Percentiles rank a stretch among this genome's conserved stretches.
Evolutionary conservation across 257 asterid species (phyloP).

Genomic region (Mentha longifolia): DNA sequence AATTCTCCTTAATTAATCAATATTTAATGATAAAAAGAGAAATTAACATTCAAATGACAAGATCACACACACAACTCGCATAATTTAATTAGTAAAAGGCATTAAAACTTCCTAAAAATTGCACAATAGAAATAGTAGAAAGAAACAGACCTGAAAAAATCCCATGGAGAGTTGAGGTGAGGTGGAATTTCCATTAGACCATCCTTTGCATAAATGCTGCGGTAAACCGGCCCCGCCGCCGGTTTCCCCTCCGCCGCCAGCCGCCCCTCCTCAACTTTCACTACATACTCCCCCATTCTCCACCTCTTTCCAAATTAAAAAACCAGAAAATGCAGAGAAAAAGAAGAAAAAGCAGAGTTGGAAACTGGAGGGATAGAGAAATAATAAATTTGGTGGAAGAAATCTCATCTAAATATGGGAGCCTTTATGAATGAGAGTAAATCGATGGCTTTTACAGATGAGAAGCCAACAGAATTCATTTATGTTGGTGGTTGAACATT

Average conservation of each 20-base stretch:
- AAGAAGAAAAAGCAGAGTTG: slow-evolving; percentile 2
- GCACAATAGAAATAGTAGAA: neutral
- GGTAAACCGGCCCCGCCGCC: slow-evolving; percentile 75
- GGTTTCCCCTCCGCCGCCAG: slow-evolving; percentile 52
- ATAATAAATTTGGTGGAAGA: slow-evolving; percentile 41
- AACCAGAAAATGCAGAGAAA: neutral
- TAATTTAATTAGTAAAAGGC: too few relatives aligned
- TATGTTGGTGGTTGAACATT: slow-evolving; percentile 44
- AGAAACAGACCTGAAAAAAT: slow-evolving; percentile 64
- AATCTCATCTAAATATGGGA: slow-evolving; percentile 35
- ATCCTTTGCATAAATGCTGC: slow-evolving; percentile 70
- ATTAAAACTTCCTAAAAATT: neutral
- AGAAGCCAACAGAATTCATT: slow-evolving; percentile 39
- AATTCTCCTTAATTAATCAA: too few relatives aligned
- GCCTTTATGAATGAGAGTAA: slow-evolving; percentile 51
- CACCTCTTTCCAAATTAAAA: neutral
- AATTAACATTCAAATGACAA: neutral
- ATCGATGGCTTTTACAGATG: slow-evolving; percentile 41
- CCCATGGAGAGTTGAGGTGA: slow-evolving; percentile 68
- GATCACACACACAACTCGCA: neutral
- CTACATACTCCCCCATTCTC: slow-evolving; percentile 54
- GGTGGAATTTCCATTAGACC: slow-evolving; percentile 63
- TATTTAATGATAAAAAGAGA: too few relatives aligned
- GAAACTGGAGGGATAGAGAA: slow-evolving; percentile 13
- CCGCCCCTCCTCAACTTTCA: slow-evolving; percentile 68